Base-by-base conservation (phyloP, 2,329 filamentous ascomycete species). In the Biscogniauxia mediterranea region DNA sequence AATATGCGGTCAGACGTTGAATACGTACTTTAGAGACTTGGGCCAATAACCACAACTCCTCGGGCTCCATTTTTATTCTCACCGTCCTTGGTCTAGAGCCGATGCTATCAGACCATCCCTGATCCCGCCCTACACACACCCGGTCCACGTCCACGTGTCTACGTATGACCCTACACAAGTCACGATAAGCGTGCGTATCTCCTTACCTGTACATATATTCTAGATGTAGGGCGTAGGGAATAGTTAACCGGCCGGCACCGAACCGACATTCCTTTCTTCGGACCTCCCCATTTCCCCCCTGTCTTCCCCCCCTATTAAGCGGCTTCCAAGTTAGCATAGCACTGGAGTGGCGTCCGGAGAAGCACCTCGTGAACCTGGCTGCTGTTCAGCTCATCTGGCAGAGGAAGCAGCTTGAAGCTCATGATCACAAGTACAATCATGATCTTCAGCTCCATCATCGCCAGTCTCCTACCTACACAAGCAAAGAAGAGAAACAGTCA, bases 371-470 rank as follows among this genome's bases (percentile, higher is more conserved):
- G 38, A 26, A 42, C 65, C 38, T 63, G 56, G 26, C 64, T 63
- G 21, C 59, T 64, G 32, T 63, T 62, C 5, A 64, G 56, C 19
- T 66, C 57, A 7, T 54, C 49, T 11, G 65, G 60, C n/a, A 67
- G 38, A 0, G 62, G 57, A 8, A 63, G 60, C 15, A 67, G 57
- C 2, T 64, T 64, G 50, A 67, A 66, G 50, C 62, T 60, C 55
- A 67, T 59, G 19, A 59, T 42, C 4, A 25, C 61, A 21, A 66
- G 50, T 15, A 57, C 54, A 9, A 66, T 67, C 61, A 67, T 66
- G 59, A 66, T 64, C 51, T 56, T 58, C 32, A 67, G 57, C 38
- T 67, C 63, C 55, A 62, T 65, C 64, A 65, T 65, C 11, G 61
- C 65, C 6, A 67, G 28, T 23, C 58, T 56, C 32, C 59, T 58